A percentile compares a stretch with the other conserved stretches of the same genome.
Conservation (phyloP, 495 filamentous ascomycete species). For the Penicillium psychrofluorescens region DNA sequence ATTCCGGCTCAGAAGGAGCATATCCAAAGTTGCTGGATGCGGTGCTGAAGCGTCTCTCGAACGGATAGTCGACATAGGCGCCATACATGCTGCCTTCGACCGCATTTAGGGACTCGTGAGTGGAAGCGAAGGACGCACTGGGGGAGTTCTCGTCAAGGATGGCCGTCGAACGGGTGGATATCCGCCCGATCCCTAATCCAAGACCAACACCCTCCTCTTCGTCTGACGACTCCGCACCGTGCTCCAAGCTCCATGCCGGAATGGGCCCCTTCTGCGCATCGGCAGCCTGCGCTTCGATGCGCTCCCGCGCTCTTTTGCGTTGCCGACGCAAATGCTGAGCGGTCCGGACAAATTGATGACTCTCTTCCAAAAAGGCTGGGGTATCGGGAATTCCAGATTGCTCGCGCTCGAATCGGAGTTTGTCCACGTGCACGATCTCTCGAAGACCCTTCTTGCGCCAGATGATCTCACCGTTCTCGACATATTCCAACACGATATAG, state of each 20-base stretch:
- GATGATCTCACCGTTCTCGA: conserved; percentile 85
- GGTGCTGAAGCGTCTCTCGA: conserved; percentile 42
- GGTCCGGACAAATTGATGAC: conserved; percentile 52
- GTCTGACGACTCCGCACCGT: conserved; percentile 60
- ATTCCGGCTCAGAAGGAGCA: conserved; percentile 49
- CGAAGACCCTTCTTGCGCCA: conserved; percentile 82
- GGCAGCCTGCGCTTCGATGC: conserved; percentile 43
- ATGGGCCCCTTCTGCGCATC: conserved; percentile 36
- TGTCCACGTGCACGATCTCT: conserved; percentile 76
- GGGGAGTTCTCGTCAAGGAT: conserved; percentile 25
- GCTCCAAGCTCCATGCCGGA: conserved; percentile 71
- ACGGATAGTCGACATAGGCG: conserved; percentile 51
- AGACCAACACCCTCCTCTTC: conserved; percentile 37
- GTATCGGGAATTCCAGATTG: conserved; percentile 51
- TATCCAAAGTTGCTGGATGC: conserved; percentile 43
- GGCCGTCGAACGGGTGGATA: conserved; percentile 26
- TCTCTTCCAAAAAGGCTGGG: conserved; percentile 47
- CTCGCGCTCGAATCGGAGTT: conserved; percentile 67
- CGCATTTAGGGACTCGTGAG: conserved; percentile 42
- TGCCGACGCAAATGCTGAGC: conserved; percentile 48
- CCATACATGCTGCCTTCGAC: conserved; percentile 74
- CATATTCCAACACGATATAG: conserved; percentile 93
- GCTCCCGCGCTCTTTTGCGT: conserved; percentile 50
- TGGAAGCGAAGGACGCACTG: conserved; percentile 36
- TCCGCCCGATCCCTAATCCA: conserved; percentile 27